Conservation (phyloP, 805 yeast species). For the Saccharomycopsis selenospora region DNA sequence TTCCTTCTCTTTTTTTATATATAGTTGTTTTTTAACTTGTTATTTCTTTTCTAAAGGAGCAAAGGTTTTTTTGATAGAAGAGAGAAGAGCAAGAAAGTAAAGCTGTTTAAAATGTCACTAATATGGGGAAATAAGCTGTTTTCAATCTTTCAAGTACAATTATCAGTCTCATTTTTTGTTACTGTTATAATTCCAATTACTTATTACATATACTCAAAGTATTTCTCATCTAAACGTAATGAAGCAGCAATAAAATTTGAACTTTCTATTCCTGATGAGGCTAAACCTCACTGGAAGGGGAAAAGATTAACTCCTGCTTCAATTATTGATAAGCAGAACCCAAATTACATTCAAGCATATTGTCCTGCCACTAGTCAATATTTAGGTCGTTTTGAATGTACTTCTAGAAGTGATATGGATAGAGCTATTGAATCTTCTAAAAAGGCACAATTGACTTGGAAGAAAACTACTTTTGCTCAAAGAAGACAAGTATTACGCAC, state of each 20-base stretch:
- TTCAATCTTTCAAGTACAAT: constrained; percentile 18
- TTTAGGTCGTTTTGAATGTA: constrained; percentile 64
- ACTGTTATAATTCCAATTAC: constrained; percentile 22
- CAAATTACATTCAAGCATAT: constrained; percentile 66
- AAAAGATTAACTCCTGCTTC: constrained; percentile 61
- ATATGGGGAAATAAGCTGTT: neutral
- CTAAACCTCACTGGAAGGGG: constrained; percentile 89
- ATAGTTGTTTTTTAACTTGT: no score
- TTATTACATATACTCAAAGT: constrained; percentile 18
- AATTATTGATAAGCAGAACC: constrained; percentile 52
- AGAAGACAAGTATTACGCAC: constrained; percentile 68
- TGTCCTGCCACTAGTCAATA: constrained; percentile 96
- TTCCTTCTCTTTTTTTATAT: no score
- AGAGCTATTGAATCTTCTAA: constrained; percentile 44
- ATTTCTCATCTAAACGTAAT: constrained; percentile 11
- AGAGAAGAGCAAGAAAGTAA: no score
- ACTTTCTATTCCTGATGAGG: constrained; percentile 62
- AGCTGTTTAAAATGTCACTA: no score
- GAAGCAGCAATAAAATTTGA: constrained; percentile 40
- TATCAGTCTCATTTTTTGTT: constrained; percentile 24
- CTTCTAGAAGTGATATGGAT: constrained; percentile 67
- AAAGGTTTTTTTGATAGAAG: no score
- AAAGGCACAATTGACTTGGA: constrained; percentile 48
- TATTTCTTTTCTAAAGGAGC: no score
- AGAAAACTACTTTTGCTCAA: constrained; percentile 48